Evolutionary conservation across 208 protist genomes (phyloP).

Genomic region (Leishmania turanica): DNA sequence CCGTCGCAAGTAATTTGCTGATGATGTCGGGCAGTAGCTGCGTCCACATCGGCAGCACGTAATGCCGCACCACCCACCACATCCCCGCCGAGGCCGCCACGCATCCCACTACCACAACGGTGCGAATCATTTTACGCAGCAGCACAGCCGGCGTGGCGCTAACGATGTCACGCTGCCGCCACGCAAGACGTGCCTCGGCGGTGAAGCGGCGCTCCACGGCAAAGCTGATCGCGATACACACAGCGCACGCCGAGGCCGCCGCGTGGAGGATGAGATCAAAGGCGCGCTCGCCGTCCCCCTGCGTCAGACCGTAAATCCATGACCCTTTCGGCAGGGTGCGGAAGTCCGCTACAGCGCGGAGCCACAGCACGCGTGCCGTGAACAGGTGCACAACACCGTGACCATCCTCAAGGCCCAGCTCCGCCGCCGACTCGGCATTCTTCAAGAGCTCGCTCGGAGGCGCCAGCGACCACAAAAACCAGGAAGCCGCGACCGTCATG

Average conservation of each 20-base stretch:
- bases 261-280: constrained; percentile 28
- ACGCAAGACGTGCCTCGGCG: constrained; percentile 28
- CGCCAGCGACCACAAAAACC: constrained; percentile 30
- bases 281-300: constrained; percentile 17
- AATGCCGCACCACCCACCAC: constrained; percentile 24
- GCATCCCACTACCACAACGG: constrained; percentile 61
- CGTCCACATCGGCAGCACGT: constrained; percentile 44
- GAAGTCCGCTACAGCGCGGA: constrained; percentile 32
- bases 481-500: constrained; percentile 34
- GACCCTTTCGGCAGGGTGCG: constrained; percentile 9
- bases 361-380: constrained; percentile 27
- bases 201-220: constrained; percentile 26
- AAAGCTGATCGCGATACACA: constrained; percentile 30
- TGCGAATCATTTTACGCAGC: constrained; percentile 67
- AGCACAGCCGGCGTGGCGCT: constrained; percentile 60
- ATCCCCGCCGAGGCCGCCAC: constrained; percentile 33
- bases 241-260: constrained; percentile 3
- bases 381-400: constrained; percentile 27
- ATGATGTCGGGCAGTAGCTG: constrained; percentile 49
- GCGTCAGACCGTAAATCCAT: constrained; percentile 23
- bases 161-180: constrained; percentile 51
- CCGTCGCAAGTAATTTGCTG: constrained; percentile 37
- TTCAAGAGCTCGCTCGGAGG: constrained; percentile 24
- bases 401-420: constrained; percentile 18
- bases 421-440: constrained; percentile 9